phyloP scores from a whole-genome alignment of 2,329 filamentous ascomycete species.

The Arthrocladium fulminans region DNA sequence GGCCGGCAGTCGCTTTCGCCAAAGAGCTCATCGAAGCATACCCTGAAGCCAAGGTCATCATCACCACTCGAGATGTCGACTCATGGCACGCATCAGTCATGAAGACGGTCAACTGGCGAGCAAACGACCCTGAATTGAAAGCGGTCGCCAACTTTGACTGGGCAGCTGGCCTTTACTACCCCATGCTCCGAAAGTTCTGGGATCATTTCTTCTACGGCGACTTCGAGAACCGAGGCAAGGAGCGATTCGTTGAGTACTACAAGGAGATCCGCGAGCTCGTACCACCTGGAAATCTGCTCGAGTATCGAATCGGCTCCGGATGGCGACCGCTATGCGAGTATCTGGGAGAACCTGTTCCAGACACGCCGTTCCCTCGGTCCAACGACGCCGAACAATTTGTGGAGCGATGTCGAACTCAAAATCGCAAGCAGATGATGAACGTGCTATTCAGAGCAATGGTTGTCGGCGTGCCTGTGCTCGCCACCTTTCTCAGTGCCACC shows the following conservation, averaged over 20 bases:
- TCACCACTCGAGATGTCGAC: conserved; percentile 58
- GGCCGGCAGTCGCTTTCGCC: conserved; percentile 58
- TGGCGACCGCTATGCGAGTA: conserved; percentile 49
- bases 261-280: conserved; percentile 42
- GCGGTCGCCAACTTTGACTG: conserved; percentile 51
- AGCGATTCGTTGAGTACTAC: conserved; percentile 51
- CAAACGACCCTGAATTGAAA: conserved; percentile 53
- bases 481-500: conserved; percentile 34
- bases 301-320: conserved; percentile 47
- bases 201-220: conserved; percentile 59
- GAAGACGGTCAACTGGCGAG: conserved; percentile 61
- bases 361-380: conserved; percentile 41
- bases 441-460: conserved; percentile 44
- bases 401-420: conserved; percentile 44
- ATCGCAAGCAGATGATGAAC: conserved; percentile 49
- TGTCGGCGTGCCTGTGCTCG: conserved; percentile 41
- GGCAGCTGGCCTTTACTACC: conserved; percentile 60
- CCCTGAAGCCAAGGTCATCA: conserved; percentile 62
- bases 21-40: conserved; percentile 63
- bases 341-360: conserved; percentile 43
- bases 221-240: conserved; percentile 57
- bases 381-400: conserved; percentile 50
- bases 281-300: conserved; percentile 43
- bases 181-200: conserved; percentile 62
- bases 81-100: conserved; percentile 56